Conservation (phyloP, 2,329 filamentous ascomycete genomes). For the Didymella pinodella region DNA sequence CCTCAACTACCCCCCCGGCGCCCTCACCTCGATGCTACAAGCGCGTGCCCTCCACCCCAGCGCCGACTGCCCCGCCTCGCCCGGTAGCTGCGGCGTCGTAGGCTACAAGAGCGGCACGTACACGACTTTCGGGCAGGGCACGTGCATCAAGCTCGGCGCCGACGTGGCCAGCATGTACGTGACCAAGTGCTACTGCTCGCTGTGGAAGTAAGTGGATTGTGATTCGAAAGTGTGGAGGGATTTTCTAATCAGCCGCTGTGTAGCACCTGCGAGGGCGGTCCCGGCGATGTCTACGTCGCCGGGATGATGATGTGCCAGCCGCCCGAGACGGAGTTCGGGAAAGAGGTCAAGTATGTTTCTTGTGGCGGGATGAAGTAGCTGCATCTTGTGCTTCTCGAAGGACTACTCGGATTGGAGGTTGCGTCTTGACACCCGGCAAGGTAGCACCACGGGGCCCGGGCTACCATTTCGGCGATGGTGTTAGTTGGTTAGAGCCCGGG, state of each 20-base stretch:
- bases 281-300: conserved; percentile 11
- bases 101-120: conserved; percentile 7
- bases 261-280: conserved; percentile 12
- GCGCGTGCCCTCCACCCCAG: background rate
- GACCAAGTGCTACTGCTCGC: conserved; percentile 18
- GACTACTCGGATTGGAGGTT: background rate
- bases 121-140: conserved; percentile 12
- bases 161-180: conserved; percentile 19
- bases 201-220: conserved; percentile 10
- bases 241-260: too few relatives aligned
- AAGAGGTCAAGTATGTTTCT: conserved; percentile 13
- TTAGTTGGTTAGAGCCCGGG: background rate
- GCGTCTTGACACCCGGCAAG: background rate
- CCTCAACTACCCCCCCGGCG: background rate
- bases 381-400: background rate
- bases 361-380: conserved; percentile 12
- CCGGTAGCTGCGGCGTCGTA: conserved; percentile 13
- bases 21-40: background rate
- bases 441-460: background rate
- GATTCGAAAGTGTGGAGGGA: too few relatives aligned
- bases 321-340: conserved; percentile 5
- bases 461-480: background rate
- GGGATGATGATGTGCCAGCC: conserved; percentile 23
- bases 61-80: background rate
- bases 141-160: conserved; percentile 13